Evolutionary conservation across 805 yeast species (phyloP), one percentile per base, ranked within the genome.

Genomic region (Zygoascus tannicola): DNA sequence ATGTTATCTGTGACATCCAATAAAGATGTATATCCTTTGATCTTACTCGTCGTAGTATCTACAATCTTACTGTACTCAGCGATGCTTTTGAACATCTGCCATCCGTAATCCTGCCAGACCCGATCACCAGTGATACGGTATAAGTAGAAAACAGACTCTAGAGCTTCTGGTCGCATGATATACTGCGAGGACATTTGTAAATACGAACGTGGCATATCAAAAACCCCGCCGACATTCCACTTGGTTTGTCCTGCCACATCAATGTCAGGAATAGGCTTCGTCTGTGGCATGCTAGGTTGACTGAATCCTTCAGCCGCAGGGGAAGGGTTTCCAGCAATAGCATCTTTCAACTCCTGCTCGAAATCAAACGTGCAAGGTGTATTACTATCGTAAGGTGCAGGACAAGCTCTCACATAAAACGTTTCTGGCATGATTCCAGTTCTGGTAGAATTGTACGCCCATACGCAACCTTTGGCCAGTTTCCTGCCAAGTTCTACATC

Each of bases 81-180:
- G 51, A 36, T 59, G 32, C 37, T 67, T 35, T 64, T 53, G 56
- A 75, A 70, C 65, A 74, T 64, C 43, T 61, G 59, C 70, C 74
- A 67, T 1, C 81, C 84, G 50, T 69, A 63, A 2, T 69, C 68
- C 47, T 79, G 71, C 75, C 82, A 80, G 49, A 63, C 62, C 1
- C 65, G 52, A 45, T 79, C 80, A 4, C 81, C 81, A 0, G 83
- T 78, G 41, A 76, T 66, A 45, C 84, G 65, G 51, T 74, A 78
- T 62, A 78, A 62, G 53, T 73, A 70, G 50, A 74, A 74, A 3
- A 80, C 66, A 0, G 82, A 74, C 55, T 79, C 83, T 37, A 79
- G 69, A 16, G 78, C 71, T 53, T 78, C 80, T 0, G 85, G 81
- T 19, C 81, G 66, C 19, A 79, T 58, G n/a, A 74, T 57, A 47